phyloP scores from a whole-genome alignment of 345 rosid genomes.

The Limnanthes douglasii region DNA sequence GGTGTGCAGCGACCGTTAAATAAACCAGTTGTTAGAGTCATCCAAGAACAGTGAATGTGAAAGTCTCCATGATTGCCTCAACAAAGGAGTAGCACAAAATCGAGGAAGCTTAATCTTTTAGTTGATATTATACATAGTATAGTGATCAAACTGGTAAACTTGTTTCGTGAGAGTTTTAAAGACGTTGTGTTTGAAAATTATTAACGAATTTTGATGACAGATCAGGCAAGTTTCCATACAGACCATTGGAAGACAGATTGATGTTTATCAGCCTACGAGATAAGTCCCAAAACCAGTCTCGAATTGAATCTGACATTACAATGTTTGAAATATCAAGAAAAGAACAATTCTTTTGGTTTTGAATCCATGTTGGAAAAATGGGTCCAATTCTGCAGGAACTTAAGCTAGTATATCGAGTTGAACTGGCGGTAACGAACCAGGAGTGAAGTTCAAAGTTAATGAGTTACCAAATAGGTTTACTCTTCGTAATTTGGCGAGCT shows the following conservation, averaged over 20 bases:
- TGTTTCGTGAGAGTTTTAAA: slow-evolving; percentile 23
- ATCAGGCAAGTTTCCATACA: slow-evolving; percentile 13
- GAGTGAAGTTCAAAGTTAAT: too few species aligned
- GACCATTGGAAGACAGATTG: slow-evolving; percentile 14
- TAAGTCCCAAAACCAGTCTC: slow-evolving; percentile 13
- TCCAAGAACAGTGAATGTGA: not conserved
- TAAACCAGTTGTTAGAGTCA: too few species aligned
- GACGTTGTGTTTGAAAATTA: not conserved
- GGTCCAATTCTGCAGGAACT: slow-evolving; percentile 14
- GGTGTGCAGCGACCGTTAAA: too few species aligned
- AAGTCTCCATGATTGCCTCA: not conserved
- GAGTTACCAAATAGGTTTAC: slow-evolving; percentile 7
- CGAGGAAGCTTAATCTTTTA: slow-evolving; percentile 12
- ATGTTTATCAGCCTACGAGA: not conserved
- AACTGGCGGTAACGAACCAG: slow-evolving; percentile 19
- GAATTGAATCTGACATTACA: too few species aligned
- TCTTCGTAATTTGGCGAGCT: slow-evolving; percentile 8
- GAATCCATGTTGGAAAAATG: too few species aligned
- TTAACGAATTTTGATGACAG: not conserved
- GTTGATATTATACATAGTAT: slow-evolving; percentile 10
- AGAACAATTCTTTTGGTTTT: too few species aligned
- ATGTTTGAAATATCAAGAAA: too few species aligned
- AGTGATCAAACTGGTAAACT: slow-evolving; percentile 16
- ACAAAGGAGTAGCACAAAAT: not conserved
- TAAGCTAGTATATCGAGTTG: slow-evolving; percentile 2